Base-by-base conservation (phyloP, 208 protist species). In the Zelonia costaricensis region DNA sequence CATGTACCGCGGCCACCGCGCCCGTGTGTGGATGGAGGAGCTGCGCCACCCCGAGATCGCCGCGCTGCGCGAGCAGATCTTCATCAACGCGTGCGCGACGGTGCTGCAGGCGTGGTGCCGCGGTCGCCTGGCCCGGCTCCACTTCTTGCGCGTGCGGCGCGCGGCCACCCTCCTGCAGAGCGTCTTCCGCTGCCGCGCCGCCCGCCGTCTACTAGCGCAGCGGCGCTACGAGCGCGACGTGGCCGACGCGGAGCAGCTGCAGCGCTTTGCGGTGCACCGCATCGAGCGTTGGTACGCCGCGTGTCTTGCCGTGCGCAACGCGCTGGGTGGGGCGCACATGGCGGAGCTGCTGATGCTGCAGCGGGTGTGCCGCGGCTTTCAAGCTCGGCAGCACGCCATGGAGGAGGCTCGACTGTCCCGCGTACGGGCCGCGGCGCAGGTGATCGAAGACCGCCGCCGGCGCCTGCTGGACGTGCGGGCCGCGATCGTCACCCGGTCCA, bases 1-100 rank as follows among this genome's bases (percentile, higher is more conserved):
- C 12, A 44, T 92, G 16, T 83, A 73, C 42, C 84, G 82, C 43
- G 84, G 84, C 18, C 70, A 91, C 51, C 57, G 62, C 18, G 76
- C 54, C 15, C 74, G 88, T 3, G 44, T 47, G 3, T 54, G 56
- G 15, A 64, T 74, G 30, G 25, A 35, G n/a, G 74, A 66, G 25
- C 67, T 86, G 61, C 80, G 76, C 2, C 55, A 80, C 44, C 80
- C 80, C 13, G 78, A 83, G 25, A 62, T 82, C 10, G 53, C 45
- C n/a, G 28, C 52, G 30, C 55, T 55, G 35, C 25, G 54, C 3
- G 30, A 54, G 36, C 58, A 46, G 3, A n/a, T 38, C 18, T 28
- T 20, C 12, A 25, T 30, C 18, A 31, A 62, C 13, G 25, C 16
- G 2, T 20, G n/a, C 4, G 76, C 62, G 12, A 28, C 22, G 0